phyloP scores from a whole-genome alignment of 1,284 basidiomycete genomes.

The Pulchroboletus neoregius region DNA sequence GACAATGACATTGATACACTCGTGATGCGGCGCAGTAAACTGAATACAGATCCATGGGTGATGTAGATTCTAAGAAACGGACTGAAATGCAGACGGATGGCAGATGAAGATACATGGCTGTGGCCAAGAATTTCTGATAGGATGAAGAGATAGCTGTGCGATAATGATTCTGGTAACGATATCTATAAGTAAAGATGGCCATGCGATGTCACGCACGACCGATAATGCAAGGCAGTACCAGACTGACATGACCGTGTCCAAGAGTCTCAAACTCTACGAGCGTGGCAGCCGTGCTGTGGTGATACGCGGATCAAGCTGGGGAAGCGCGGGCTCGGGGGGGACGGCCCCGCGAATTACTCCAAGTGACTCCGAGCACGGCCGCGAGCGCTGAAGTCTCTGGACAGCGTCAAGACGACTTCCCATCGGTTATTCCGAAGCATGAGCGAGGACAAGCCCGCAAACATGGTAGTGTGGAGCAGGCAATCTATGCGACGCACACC shows the following conservation, averaged over 20 bases:
- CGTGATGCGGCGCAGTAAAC: constrained; percentile 2
- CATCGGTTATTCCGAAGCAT: constrained; percentile 36
- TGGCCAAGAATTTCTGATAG: constrained; percentile 11
- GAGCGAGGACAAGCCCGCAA: constrained; percentile 46
- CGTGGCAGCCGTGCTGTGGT: constrained; percentile 6
- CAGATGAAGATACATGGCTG: constrained; percentile 2
- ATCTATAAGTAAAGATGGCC: constrained; percentile 5
- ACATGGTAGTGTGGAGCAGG: constrained; percentile 43
- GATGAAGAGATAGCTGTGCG: constrained; percentile 1
- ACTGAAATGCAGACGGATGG: not conserved
- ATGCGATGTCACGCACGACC: not conserved
- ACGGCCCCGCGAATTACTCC: not conserved
- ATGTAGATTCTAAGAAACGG: not conserved
- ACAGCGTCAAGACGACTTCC: constrained; percentile 42
- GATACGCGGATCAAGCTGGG: not conserved
- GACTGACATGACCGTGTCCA: constrained; percentile 2
- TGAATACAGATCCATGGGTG: constrained; percentile 2
- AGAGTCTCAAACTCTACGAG: not conserved
- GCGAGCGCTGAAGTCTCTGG: constrained; percentile 23
- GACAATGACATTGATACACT: not conserved
- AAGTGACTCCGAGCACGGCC: constrained; percentile 2
- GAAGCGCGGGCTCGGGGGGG: not conserved
- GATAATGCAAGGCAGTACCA: constrained; percentile 14
- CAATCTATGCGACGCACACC: constrained; percentile 49
- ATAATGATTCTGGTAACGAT: constrained; percentile 9